Evolutionary conservation across 345 rosid genomes (phyloP).

Genomic region (Erucastrum elatum): DNA sequence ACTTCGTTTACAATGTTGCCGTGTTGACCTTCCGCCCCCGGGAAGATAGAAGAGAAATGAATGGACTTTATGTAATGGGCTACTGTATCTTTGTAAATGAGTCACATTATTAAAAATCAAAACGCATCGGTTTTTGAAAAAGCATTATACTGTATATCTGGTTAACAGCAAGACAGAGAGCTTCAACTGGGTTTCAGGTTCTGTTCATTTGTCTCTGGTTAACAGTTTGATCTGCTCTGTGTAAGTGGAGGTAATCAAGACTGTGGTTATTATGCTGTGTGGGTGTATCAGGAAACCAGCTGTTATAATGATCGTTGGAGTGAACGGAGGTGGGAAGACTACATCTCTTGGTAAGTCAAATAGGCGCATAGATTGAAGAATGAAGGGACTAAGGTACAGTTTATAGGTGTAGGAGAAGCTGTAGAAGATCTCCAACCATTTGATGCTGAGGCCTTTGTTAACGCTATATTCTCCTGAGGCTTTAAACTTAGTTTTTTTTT

Average conservation of each 20-base stretch:
- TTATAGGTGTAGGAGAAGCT: constrained; percentile 93
- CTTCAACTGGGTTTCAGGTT: constrained; percentile 92
- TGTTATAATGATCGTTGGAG: constrained; percentile 83
- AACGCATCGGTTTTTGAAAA: constrained; percentile 30
- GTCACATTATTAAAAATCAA: not conserved
- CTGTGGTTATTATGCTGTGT: not conserved
- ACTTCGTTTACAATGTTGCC: not conserved
- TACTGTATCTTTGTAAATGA: not conserved
- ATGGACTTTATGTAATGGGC: constrained; percentile 6
- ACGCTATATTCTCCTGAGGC: constrained; percentile 77
- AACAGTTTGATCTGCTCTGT: not conserved
- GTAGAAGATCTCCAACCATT: constrained; percentile 94
- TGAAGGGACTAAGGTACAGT: constrained; percentile 89
- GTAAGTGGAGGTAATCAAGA: not conserved
- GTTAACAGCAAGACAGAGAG: constrained; percentile 54
- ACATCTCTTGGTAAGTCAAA: constrained; percentile 85
- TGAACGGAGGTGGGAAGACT: constrained; percentile 95
- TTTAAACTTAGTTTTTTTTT: not conserved
- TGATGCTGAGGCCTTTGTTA: constrained; percentile 79
- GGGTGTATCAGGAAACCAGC: constrained; percentile 76
- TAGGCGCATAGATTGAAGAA: constrained; percentile 51
- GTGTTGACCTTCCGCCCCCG: not conserved
- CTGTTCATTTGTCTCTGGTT: not conserved
- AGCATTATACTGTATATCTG: constrained; percentile 1
- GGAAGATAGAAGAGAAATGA: not conserved